Conservation (phyloP, 352 stramenopile genomes). For the Nothophytophthora sp. region DNA sequence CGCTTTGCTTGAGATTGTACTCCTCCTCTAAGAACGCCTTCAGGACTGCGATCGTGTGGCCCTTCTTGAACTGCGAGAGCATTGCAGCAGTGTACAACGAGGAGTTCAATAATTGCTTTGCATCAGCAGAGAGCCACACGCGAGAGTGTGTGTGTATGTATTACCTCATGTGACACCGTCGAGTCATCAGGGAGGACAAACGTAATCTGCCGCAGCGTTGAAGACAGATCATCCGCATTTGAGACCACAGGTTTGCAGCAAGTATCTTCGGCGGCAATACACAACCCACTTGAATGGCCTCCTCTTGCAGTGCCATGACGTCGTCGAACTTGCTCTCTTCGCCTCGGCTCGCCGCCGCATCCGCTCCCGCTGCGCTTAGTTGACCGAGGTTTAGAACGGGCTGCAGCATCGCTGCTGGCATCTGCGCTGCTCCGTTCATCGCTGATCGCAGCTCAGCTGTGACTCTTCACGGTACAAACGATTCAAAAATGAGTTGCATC, state of each 20-base stretch:
- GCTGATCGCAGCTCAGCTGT: neutral
- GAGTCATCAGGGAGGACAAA: conserved; percentile 65
- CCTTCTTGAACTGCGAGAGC: conserved; percentile 58
- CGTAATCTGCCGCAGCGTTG: conserved; percentile 49
- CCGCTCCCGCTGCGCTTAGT: conserved; percentile 22
- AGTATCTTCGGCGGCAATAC: neutral
- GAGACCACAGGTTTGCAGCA: neutral
- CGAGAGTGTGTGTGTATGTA: no score
- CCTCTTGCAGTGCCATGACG: conserved; percentile 57
- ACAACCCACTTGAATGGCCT: conserved; percentile 37
- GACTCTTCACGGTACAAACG: no score
- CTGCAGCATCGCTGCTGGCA: conserved; percentile 20
- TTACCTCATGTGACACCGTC: conserved; percentile 38
- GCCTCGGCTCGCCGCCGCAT: conserved; percentile 6
- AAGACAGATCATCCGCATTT: neutral
- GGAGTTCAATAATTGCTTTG: neutral
- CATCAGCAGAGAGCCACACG: neutral
- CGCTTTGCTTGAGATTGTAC: conserved; percentile 35
- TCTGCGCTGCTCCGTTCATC: conserved; percentile 5
- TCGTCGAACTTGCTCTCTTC: conserved; percentile 64
- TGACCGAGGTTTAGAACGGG: conserved; percentile 24
- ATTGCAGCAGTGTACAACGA: neutral
- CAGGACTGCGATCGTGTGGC: conserved; percentile 58
- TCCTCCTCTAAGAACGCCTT: conserved; percentile 65
- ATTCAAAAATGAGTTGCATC: no score